Base-by-base conservation (phyloP, 495 filamentous ascomycete genomes). In the Penicillium crystallinum region DNA sequence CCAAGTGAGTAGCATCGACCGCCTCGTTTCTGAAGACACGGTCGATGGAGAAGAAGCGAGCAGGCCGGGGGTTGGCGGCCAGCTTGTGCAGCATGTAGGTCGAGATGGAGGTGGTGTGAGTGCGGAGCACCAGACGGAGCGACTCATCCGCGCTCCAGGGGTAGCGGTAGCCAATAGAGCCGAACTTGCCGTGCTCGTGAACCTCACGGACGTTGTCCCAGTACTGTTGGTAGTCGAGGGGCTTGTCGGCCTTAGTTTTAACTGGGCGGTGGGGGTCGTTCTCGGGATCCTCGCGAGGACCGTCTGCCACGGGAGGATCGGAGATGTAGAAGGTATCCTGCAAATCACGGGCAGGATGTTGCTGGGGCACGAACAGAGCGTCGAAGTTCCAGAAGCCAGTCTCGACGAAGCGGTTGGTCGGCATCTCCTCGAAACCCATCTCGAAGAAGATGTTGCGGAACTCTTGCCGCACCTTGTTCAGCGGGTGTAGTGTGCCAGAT, bases 301-400 rank as follows among this genome's bases (percentile, higher is more conserved):
- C 83, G 58, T 89, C 89, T 34, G 92, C 90, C 33, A 58, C 73
- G 21, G 80, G 70, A 8, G 92, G 93, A 58, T 97, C 92, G 40
- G 90, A 90, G 62, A 97, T 91, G 75, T 95, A 97, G 79, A 97
- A 96, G 52, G 93, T 98, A 65, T 97, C 91, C 80, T 97, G 93
- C 31, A 96, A 75, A 63, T 97, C 93, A 59, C 93, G 89, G 53
- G 93, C 91, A 29, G 92, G 93, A 68, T 97, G 93, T 78, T 97
- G 92, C 72, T 98, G 93, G 22, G 91, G 91, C 19, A 98, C 90
- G 74, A 90, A 97, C 51, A 98, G 91, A 36, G 91, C 84, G 59
- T 97, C 93, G 69, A 97, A 97, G 71, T 97, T 97, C 87, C 92
- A 98, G 84, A 97, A 96, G 34, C 91, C 91, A 18, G 90, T 91